A percentile compares a stretch with the other conserved stretches of the same genome.
Evolutionary conservation across 1,284 basidiomycete species (phyloP).

Genomic region (Ustilago cynodontis): DNA sequence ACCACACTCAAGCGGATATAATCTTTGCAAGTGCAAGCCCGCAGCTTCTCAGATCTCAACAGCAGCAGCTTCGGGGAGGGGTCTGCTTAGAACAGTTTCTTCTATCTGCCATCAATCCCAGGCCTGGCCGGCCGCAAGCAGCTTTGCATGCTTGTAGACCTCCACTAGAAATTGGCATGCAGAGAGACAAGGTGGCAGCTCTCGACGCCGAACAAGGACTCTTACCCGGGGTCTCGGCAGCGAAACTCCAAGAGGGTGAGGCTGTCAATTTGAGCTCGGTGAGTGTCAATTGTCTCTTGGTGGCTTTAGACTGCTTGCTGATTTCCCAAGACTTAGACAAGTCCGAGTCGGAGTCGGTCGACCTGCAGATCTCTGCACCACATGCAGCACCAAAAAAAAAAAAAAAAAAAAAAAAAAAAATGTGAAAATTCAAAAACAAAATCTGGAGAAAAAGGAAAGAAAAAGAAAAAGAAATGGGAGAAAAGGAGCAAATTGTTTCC

Average conservation of each 20-base stretch:
- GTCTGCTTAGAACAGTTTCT: slow-evolving; percentile 1
- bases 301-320: too few relatives aligned
- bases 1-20: not conserved
- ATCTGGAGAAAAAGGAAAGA: not conserved
- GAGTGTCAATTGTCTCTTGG: not conserved
- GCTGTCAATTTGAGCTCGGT: not conserved
- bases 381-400: not conserved
- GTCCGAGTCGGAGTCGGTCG: slow-evolving; percentile 12
- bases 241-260: too few relatives aligned
- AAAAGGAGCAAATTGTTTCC: not conserved
- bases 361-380: not conserved
- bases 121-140: too few relatives aligned
- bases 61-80: slow-evolving; percentile 1
- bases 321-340: not conserved
- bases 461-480: not conserved
- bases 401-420: slow-evolving; percentile 5
- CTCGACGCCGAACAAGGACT: too few relatives aligned
- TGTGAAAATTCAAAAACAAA: not conserved
- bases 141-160: too few relatives aligned
- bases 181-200: too few relatives aligned
- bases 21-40: not conserved
- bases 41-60: not conserved
- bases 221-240: too few relatives aligned
- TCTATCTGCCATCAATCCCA: not conserved
- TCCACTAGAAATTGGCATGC: too few relatives aligned